phyloP scores from a whole-genome alignment of 805 yeast species.

The Zygoascus ofunaensis region DNA sequence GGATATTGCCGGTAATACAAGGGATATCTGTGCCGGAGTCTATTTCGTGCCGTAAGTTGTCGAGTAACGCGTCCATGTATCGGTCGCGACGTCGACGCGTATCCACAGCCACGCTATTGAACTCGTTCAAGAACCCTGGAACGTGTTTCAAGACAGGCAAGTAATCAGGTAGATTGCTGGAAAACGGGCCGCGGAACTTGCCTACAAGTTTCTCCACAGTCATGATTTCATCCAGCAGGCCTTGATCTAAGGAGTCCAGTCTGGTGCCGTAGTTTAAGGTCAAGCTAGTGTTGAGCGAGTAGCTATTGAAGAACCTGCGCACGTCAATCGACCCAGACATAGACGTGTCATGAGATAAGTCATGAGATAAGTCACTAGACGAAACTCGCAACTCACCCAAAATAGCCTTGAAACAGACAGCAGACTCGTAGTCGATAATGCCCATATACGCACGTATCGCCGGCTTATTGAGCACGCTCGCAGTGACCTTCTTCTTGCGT shows the following conservation, averaged over 20 bases:
- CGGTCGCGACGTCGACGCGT: constrained; percentile 26
- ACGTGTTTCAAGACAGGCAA: constrained; percentile 29
- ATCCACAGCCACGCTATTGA: constrained; percentile 30
- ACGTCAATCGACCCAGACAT: constrained; percentile 31
- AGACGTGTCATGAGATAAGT: too few relatives aligned
- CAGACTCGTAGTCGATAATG: constrained; percentile 30
- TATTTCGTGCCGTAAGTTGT: constrained; percentile 20
- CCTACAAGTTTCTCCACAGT: constrained; percentile 27
- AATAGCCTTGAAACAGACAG: constrained; percentile 27
- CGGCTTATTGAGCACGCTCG: constrained; percentile 33
- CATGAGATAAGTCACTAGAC: constrained; percentile 9
- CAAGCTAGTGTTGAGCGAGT: constrained; percentile 33
- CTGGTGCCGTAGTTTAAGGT: constrained; percentile 35
- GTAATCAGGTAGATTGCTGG: constrained; percentile 31
- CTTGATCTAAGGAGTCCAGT: constrained; percentile 25
- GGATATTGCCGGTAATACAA: constrained; percentile 31
- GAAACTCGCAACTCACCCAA: constrained; percentile 7
- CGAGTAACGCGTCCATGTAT: constrained; percentile 27
- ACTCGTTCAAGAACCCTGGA: constrained; percentile 6
- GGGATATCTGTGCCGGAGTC: constrained; percentile 21
- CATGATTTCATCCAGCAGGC: constrained; percentile 25
- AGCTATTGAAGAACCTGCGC: constrained; percentile 28
- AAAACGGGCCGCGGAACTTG: constrained; percentile 29
- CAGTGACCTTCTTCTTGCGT: constrained; percentile 32
- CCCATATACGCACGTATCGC: constrained; percentile 29